phyloP scores from a whole-genome alignment of 306 rosid species.

The Medicago arabica region DNA sequence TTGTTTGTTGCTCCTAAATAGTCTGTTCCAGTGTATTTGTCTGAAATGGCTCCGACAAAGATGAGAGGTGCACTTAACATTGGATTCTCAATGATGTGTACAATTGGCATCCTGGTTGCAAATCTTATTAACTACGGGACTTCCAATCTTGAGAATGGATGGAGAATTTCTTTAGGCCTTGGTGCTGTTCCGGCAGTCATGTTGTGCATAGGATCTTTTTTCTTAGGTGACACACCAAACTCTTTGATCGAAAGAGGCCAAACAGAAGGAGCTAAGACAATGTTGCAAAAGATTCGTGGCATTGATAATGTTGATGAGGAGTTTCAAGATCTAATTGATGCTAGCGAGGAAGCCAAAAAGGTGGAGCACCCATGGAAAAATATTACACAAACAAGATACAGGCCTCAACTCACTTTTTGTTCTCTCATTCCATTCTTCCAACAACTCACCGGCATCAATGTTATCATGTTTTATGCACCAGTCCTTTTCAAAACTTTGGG shows the following conservation, averaged over 20 bases:
- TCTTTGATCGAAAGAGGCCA: background rate
- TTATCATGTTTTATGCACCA: conserved; percentile 10
- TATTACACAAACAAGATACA: conserved; percentile 1
- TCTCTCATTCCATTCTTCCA: background rate
- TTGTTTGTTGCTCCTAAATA: background rate
- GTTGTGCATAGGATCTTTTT: background rate
- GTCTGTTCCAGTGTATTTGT: conserved; percentile 12
- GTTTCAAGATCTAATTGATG: background rate
- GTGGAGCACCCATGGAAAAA: background rate
- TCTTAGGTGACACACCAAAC: conserved; percentile 14
- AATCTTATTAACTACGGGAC: conserved; percentile 5
- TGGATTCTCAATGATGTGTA: background rate
- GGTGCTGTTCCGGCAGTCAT: background rate
- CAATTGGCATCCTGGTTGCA: background rate
- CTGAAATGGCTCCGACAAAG: conserved; percentile 6
- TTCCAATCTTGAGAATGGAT: background rate
- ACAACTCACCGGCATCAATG: background rate
- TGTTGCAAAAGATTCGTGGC: background rate
- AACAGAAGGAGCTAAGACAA: background rate
- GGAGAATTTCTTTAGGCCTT: conserved; percentile 1
- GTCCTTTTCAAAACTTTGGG: conserved; percentile 2
- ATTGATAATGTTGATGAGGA: conserved; percentile 4
- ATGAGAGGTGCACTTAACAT: conserved; percentile 2
- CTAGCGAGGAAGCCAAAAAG: conserved; percentile 2
- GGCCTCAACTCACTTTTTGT: conserved; percentile 2